phyloP scores from a whole-genome alignment of 768 basidiomycete species.

The Lactifluus hygrophoroides region DNA sequence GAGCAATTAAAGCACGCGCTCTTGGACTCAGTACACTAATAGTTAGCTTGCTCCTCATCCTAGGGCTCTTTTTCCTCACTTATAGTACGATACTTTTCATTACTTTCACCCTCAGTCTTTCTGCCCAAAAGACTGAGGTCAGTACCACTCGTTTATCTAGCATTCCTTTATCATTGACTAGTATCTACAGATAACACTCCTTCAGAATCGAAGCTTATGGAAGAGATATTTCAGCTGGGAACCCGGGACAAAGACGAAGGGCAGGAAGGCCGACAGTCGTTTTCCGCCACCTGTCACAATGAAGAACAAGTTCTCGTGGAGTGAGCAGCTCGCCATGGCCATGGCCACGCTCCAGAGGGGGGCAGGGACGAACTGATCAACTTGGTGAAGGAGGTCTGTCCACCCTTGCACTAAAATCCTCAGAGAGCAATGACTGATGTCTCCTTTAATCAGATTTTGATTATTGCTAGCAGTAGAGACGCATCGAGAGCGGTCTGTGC shows the following conservation, averaged over 20 bases:
- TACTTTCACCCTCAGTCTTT: too few species aligned
- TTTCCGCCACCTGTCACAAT: conserved; percentile 66
- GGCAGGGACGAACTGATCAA: conserved; percentile 57
- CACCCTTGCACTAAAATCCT: not conserved
- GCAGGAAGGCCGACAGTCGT: conserved; percentile 34
- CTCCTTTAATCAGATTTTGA: conserved; percentile 47
- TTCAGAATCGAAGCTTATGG: conserved; percentile 80
- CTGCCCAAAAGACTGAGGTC: too few species aligned
- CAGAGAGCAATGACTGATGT: conserved; percentile 2
- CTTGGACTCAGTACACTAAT: too few species aligned
- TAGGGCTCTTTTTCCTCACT: too few species aligned
- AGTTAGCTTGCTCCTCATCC: too few species aligned
- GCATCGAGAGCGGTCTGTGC: too few species aligned
- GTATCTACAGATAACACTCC: too few species aligned
- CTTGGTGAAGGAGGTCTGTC: conserved; percentile 74
- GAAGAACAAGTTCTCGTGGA: conserved; percentile 83
- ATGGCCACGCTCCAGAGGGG: conserved; percentile 61
- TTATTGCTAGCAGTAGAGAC: conserved; percentile 47
- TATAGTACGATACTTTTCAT: too few species aligned
- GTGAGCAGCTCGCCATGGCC: conserved; percentile 82
- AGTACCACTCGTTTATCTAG: too few species aligned
- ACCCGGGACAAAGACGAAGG: conserved; percentile 39
- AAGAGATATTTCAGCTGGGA: conserved; percentile 77
- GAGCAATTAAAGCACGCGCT: too few species aligned
- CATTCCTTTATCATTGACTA: too few species aligned